Evolutionary conservation across 2,329 filamentous ascomycete genomes (phyloP).

Genomic region (Bimuria novae-zelandiae): DNA sequence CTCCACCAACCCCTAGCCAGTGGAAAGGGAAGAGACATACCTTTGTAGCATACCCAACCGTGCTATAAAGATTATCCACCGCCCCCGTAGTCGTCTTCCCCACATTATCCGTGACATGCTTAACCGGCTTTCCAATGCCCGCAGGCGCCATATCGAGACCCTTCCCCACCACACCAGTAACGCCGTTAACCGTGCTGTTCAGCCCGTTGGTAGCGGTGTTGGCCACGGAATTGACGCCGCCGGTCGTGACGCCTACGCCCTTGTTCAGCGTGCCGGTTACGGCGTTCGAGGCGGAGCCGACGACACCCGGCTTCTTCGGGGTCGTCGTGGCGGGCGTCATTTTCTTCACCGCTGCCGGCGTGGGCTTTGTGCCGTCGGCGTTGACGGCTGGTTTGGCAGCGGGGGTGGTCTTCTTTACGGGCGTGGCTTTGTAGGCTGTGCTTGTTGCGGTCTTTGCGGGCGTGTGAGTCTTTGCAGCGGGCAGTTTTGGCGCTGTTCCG

Average conservation of each 20-base stretch:
- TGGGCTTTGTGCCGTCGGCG: constrained; percentile 30
- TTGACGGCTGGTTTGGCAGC: constrained; percentile 17
- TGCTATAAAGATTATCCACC: constrained; percentile 48
- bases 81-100: constrained; percentile 50
- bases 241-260: constrained; percentile 41
- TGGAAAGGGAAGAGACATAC: not conserved
- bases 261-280: constrained; percentile 44
- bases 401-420: constrained; percentile 30
- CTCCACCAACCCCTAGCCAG: too few relatives aligned
- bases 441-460: not conserved
- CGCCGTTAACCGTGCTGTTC: constrained; percentile 42
- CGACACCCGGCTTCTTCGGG: constrained; percentile 43
- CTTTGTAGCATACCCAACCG: constrained; percentile 46
- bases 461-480: constrained; percentile 12
- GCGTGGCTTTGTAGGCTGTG: constrained; percentile 21
- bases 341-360: constrained; percentile 29
- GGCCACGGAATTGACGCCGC: constrained; percentile 41
- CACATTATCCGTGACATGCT: constrained; percentile 47
- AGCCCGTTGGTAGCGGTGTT: constrained; percentile 45
- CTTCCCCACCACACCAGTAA: constrained; percentile 46
- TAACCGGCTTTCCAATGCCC: constrained; percentile 44
- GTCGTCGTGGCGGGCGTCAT: constrained; percentile 27
- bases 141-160: constrained; percentile 41
- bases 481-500: constrained; percentile 17
- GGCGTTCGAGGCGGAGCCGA: constrained; percentile 40